Base-by-base conservation (phyloP, 176 grass and related monocot genomes). In the Areca catechu region DNA sequence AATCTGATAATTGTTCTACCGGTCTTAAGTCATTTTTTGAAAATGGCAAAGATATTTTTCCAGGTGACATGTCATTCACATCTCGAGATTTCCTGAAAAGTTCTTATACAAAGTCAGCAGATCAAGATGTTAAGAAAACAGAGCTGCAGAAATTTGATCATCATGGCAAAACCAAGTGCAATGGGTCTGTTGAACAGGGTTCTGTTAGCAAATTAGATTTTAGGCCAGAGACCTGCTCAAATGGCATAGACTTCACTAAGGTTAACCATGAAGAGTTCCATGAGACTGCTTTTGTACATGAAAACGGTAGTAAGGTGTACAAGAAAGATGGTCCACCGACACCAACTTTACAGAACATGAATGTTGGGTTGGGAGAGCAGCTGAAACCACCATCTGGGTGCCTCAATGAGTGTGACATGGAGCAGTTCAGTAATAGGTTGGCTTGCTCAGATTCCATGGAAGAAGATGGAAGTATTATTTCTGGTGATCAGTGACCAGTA, bases 31-130 rank as follows among this genome's bases (percentile, higher is more conserved):
- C 34, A 43, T 43, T 10, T 43, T 43, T 18, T 74, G 57, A 56
- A 19, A 82, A 70, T 22, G 65, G 76, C 58, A 74, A 74, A 48
- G 77, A 59, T 76, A 69, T 68, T 66, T 14, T 71, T 66, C 65
- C 66, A 43, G 53, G 14, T 56, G 63, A 65, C 75, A 22, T 47
- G 57, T 15, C 76, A 57, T 74, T 51, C 19, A 28, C 54, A 27
- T 75, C 62, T 70, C 51, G 24, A 71, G 77, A 70, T 59, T 74
- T 84, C 22, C 51, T 48, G 51, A 61, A 74, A 58, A 84, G 58
- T 48, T 71, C 80, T 57, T 67, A 84, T 54, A 66, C 19, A 49
- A 49, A 76, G 66, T 77, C 65, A 54, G 76, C 63, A 69, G 50
- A 43, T 43, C 10, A 43, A 43, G 7, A 43, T 1, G 34, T 0